Evolutionary conservation across 257 asterid genomes (phyloP).

Genomic region (Nicotiana attenuata): DNA sequence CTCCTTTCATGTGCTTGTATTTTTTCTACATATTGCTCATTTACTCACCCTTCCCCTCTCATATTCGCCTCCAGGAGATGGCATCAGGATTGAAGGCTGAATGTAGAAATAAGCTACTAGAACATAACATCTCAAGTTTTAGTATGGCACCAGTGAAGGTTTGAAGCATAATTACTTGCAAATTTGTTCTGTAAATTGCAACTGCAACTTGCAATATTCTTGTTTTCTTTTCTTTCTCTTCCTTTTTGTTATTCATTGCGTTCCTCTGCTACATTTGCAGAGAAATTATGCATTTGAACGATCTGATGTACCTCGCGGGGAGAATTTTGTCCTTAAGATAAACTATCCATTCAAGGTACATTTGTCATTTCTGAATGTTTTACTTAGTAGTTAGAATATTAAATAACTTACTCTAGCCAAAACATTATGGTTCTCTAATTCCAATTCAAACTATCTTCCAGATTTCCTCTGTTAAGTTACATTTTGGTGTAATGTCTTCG

Average conservation of each 20-base stretch:
- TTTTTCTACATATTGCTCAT: conserved; percentile 18
- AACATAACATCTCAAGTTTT: conserved; percentile 63
- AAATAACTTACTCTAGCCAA: neutral
- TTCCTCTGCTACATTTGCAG: conserved; percentile 31
- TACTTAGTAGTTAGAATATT: neutral
- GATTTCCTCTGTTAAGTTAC: conserved; percentile 7
- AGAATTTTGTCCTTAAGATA: conserved; percentile 78
- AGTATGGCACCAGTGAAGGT: conserved; percentile 92
- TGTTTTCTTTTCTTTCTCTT: neutral
- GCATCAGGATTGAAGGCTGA: conserved; percentile 75
- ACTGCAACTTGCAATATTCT: conserved; percentile 5
- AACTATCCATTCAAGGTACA: conserved; percentile 81
- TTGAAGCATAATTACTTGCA: conserved; percentile 21
- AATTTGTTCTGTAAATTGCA: conserved; percentile 8
- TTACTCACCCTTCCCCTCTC: conserved; percentile 2
- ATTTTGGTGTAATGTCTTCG: conserved; percentile 12
- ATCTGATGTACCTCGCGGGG: conserved; percentile 77
- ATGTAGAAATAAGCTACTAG: conserved; percentile 47
- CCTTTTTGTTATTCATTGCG: conserved; percentile 5
- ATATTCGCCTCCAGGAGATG: conserved; percentile 50
- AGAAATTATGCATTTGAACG: conserved; percentile 95
- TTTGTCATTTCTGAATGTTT: neutral
- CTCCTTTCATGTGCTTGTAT: conserved; percentile 3
- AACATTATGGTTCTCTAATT: neutral
- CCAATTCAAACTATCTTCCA: neutral